Evolutionary conservation across 441 rosid genomes (phyloP).

Genomic region (Croton laevigatus): DNA sequence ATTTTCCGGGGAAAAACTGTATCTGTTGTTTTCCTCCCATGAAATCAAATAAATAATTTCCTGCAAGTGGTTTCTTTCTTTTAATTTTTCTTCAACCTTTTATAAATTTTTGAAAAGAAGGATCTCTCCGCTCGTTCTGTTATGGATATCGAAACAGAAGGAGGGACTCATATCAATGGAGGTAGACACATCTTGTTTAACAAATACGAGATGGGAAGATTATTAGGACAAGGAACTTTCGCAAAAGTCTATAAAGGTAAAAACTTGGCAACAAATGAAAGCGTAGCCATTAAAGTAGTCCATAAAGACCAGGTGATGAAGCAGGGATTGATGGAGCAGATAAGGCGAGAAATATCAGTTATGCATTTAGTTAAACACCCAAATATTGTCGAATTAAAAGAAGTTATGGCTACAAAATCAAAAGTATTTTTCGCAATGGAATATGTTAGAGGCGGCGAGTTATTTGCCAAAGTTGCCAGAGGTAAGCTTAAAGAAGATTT

Average conservation of each 20-base stretch:
- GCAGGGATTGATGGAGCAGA: constrained; percentile 42
- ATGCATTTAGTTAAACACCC: constrained; percentile 50
- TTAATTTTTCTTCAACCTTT: background rate
- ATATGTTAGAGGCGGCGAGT: constrained; percentile 48
- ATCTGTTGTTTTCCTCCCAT: background rate
- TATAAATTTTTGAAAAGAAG: background rate
- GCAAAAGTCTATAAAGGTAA: constrained; percentile 47
- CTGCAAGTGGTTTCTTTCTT: background rate
- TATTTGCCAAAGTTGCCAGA: constrained; percentile 41
- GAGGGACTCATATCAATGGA: background rate
- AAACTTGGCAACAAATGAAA: constrained; percentile 35
- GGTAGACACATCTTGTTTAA: constrained; percentile 24
- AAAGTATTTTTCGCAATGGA: constrained; percentile 49
- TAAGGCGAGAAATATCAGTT: constrained; percentile 48
- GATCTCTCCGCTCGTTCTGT: too few species aligned
- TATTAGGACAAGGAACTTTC: constrained; percentile 49
- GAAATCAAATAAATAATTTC: background rate
- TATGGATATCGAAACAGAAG: constrained; percentile 15
- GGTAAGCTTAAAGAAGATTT: constrained; percentile 47
- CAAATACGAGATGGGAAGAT: constrained; percentile 45
- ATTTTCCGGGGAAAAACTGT: background rate
- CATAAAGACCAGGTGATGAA: constrained; percentile 42
- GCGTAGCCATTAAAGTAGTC: constrained; percentile 48
- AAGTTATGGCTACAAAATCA: constrained; percentile 51
- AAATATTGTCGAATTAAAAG: constrained; percentile 46